Conservation (phyloP, 371 early-diverging fungal species). For the Mucor mucedo region DNA sequence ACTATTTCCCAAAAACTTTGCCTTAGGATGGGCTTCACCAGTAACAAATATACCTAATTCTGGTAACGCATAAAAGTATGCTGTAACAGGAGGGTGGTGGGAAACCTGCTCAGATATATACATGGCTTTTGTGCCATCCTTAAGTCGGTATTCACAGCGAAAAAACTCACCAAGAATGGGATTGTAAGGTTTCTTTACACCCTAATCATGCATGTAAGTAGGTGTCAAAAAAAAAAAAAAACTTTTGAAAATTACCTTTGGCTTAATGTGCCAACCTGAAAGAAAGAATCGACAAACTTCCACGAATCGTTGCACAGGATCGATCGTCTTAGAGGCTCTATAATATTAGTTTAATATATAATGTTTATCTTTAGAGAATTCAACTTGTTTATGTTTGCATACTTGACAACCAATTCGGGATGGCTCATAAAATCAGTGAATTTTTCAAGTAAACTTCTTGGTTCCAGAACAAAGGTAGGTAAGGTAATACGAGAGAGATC, state of each 20-base stretch:
- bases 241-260: conserved; percentile 66
- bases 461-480: conserved; percentile 94
- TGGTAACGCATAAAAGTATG: conserved; percentile 67
- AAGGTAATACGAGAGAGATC: conserved; percentile 86
- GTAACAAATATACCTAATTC: conserved; percentile 70
- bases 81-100: conserved; percentile 79
- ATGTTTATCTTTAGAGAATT: not conserved
- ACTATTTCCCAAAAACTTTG: conserved; percentile 92
- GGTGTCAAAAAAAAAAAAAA: conserved; percentile 46
- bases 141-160: conserved; percentile 73
- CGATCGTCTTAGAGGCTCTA: conserved; percentile 68
- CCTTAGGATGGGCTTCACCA: conserved; percentile 90
- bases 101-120: conserved; percentile 75
- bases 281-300: conserved; percentile 89
- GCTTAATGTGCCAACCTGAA: conserved; percentile 96
- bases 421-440: conserved; percentile 94
- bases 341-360: not conserved
- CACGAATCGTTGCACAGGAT: conserved; percentile 88
- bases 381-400: conserved; percentile 10
- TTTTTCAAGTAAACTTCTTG: conserved; percentile 89
- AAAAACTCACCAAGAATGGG: conserved; percentile 85
- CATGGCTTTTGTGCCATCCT: conserved; percentile 62
- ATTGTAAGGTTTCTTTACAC: conserved; percentile 90
- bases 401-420: conserved; percentile 84
- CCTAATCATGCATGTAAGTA: conserved; percentile 76